These are phyloP conservation scores for Plasmopara halstedii DNA, from an alignment of 352 stramenopile species.

Conservation along the genomic window DNA sequence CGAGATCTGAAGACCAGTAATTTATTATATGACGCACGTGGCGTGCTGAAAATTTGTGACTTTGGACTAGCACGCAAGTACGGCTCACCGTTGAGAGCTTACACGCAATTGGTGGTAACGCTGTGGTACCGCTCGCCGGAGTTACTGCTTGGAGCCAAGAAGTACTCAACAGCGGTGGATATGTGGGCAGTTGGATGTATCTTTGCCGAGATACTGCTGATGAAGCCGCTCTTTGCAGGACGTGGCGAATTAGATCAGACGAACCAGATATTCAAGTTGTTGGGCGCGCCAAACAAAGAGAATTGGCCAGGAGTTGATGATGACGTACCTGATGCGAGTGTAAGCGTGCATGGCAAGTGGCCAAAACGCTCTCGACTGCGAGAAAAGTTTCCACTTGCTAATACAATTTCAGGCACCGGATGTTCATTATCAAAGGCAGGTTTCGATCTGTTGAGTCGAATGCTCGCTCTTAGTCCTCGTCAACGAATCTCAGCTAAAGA, in stretches of 20 bases:
- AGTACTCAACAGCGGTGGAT: constrained; percentile 94
- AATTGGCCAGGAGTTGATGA: constrained; percentile 82
- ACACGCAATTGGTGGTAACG: constrained; percentile 92
- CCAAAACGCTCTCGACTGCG: constrained; percentile 56
- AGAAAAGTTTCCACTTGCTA: constrained; percentile 69
- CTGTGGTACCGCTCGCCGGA: constrained; percentile 94
- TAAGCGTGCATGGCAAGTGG: constrained; percentile 51
- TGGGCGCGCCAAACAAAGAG: constrained; percentile 85
- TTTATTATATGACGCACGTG: constrained; percentile 89
- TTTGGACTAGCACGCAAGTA: constrained; percentile 83
- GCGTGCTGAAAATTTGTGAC: constrained; percentile 77
- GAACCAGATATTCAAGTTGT: constrained; percentile 93
- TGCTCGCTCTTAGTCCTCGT: constrained; percentile 66
- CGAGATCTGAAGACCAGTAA: constrained; percentile 98
- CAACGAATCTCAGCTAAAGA: constrained; percentile 73
- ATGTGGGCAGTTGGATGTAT: constrained; percentile 97
- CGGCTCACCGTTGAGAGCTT: constrained; percentile 58
- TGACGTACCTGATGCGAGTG: constrained; percentile 51
- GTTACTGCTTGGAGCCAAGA: constrained; percentile 86
- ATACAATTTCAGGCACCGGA: constrained; percentile 42
- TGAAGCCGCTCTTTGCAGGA: constrained; percentile 90
- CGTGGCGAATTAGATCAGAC: constrained; percentile 94
- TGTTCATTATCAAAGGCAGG: constrained; percentile 67
- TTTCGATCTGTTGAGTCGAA: constrained; percentile 54
- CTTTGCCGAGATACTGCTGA: constrained; percentile 93